Conservation (phyloP, 768 basidiomycete species). For the Suillus discolor region DNA sequence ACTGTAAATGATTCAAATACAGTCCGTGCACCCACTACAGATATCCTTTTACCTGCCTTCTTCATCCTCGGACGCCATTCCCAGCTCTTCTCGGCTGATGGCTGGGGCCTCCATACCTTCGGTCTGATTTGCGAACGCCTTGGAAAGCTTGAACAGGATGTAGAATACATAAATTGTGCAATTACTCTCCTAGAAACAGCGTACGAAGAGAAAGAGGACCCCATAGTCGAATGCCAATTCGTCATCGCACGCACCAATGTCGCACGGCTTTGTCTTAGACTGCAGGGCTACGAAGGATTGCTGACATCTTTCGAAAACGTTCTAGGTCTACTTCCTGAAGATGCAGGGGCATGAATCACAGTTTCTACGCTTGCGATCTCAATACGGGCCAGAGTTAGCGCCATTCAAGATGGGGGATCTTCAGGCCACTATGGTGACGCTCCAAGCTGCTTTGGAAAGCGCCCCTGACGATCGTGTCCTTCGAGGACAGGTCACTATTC, state of each 20-base stretch:
- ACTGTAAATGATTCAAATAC: constrained; percentile 28
- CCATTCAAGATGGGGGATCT: constrained; percentile 65
- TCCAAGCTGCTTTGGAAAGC: constrained; percentile 68
- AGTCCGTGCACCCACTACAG: constrained; percentile 30
- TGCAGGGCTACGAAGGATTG: constrained; percentile 59
- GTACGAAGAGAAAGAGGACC: constrained; percentile 88
- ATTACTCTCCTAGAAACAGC: constrained; percentile 77
- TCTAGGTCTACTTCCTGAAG: constrained; percentile 66
- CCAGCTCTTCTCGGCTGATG: constrained; percentile 65
- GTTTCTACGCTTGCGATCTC: constrained; percentile 59
- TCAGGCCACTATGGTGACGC: constrained; percentile 59
- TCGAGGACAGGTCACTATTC: constrained; percentile 69
- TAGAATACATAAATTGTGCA: constrained; percentile 57
- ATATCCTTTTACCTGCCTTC: constrained; percentile 73
- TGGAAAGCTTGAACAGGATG: constrained; percentile 65
- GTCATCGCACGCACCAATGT: constrained; percentile 81
- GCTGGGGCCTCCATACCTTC: constrained; percentile 79
- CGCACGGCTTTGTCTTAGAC: constrained; percentile 72
- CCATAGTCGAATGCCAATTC: constrained; percentile 75
- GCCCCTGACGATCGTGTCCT: constrained; percentile 50
- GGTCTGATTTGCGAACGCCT: constrained; percentile 85
- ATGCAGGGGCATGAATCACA: constrained; percentile 38
- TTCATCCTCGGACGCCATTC: constrained; percentile 80
- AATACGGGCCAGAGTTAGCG: constrained; percentile 74
- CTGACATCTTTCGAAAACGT: constrained; percentile 72